Conservation (phyloP, 1,139 yeast species). For the Meyerozyma guilliermondii region DNA sequence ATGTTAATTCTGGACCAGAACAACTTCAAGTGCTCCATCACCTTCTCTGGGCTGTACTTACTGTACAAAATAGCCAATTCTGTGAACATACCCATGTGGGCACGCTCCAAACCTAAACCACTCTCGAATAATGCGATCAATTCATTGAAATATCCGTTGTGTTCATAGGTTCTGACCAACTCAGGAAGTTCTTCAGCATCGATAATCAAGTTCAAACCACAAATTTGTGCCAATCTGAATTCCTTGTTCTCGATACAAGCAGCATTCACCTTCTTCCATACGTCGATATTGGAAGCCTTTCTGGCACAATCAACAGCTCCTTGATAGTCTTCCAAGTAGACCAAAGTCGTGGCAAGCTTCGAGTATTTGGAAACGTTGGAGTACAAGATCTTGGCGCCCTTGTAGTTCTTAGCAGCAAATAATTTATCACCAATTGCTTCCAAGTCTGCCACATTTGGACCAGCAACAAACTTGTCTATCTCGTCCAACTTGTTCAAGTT, state of each 20-base stretch:
- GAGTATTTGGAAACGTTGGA: slow-evolving; percentile 89
- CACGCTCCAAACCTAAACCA: slow-evolving; percentile 94
- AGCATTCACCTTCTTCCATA: slow-evolving; percentile 96
- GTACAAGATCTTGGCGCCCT: slow-evolving; percentile 88
- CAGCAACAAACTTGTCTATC: slow-evolving; percentile 77
- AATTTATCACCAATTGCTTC: slow-evolving; percentile 90
- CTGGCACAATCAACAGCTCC: slow-evolving; percentile 98
- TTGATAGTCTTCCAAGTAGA: slow-evolving; percentile 86
- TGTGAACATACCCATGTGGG: slow-evolving; percentile 99
- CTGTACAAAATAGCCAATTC: slow-evolving; percentile 88
- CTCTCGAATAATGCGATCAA: slow-evolving; percentile 89
- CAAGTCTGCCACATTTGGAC: slow-evolving; percentile 89
- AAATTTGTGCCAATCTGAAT: slow-evolving; percentile 94
- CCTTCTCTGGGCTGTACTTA: slow-evolving; percentile 84
- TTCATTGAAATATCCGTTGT: slow-evolving; percentile 88
- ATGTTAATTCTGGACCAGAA: slow-evolving; percentile 98
- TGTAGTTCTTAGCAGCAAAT: slow-evolving; percentile 76
- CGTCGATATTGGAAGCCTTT: slow-evolving; percentile 89
- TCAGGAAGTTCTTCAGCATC: slow-evolving; percentile 97
- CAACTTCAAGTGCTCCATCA: slow-evolving; percentile 93
- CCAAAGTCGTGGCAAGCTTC: slow-evolving; percentile 91
- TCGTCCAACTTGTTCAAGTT: slow-evolving; percentile 70
- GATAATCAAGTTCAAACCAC: slow-evolving; percentile 94
- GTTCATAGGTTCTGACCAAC: slow-evolving; percentile 80
- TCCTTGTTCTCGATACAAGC: slow-evolving; percentile 96